phyloP scores from a whole-genome alignment of 306 rosid genomes.

The Arachis stenosperma region DNA sequence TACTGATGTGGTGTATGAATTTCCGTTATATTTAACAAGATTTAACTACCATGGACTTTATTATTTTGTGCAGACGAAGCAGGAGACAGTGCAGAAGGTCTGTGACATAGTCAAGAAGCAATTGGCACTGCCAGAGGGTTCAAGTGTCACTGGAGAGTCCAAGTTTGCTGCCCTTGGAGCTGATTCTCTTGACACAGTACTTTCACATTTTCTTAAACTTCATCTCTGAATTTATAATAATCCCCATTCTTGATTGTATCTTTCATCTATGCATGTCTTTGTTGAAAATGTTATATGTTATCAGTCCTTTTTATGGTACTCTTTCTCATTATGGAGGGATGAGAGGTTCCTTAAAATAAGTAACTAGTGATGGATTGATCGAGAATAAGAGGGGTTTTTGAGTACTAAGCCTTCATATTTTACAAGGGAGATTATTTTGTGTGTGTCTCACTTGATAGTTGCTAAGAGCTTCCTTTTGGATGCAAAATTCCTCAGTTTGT shows the following conservation, averaged over 20 bases:
- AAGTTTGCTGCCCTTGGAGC: slow-evolving; percentile 89
- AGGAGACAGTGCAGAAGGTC: slow-evolving; percentile 82
- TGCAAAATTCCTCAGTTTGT: slow-evolving; percentile 3
- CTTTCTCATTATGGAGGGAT: neutral
- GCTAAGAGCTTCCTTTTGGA: neutral
- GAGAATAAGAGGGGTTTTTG: neutral
- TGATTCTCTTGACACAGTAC: slow-evolving; percentile 97
- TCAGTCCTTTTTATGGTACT: neutral
- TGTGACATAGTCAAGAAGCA: slow-evolving; percentile 82
- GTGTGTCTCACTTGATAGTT: neutral
- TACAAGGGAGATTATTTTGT: neutral
- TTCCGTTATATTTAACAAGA: slow-evolving; percentile 9
- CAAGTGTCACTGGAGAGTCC: slow-evolving; percentile 62
- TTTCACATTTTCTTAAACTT: neutral
- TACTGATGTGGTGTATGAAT: slow-evolving; percentile 23
- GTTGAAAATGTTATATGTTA: neutral
- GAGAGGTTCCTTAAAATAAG: neutral
- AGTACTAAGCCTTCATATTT: neutral
- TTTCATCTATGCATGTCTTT: neutral
- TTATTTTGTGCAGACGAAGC: slow-evolving; percentile 67
- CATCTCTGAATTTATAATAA: slow-evolving; percentile 9
- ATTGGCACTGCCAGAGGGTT: slow-evolving; percentile 67
- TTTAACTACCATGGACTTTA: slow-evolving; percentile 9
- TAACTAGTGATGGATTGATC: neutral
- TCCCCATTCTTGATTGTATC: neutral